Evolutionary conservation across 208 protist genomes (phyloP).

Genomic region (Leishmania mexicana): DNA sequence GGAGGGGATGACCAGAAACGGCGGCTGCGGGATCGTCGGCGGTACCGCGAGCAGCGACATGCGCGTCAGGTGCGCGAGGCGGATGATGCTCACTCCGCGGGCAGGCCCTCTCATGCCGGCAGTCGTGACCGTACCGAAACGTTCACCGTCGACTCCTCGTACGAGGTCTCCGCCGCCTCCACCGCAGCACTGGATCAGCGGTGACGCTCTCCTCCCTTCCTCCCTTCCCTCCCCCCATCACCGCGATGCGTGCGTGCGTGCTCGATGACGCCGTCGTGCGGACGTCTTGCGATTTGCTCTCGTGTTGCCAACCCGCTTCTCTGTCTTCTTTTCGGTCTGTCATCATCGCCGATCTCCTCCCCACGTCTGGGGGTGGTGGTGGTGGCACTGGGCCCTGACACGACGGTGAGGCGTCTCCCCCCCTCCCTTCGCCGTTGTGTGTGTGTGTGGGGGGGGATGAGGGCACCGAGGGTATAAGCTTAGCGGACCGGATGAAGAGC

Average conservation of each 20-base stretch:
- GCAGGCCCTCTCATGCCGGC: background rate
- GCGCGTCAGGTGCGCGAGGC: background rate
- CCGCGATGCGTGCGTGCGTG: no score
- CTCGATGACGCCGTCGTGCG: background rate
- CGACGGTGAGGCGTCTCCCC: no score
- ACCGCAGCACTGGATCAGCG: slow-evolving; percentile 12
- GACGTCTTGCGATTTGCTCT: background rate
- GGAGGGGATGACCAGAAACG: background rate
- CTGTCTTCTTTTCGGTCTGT: background rate
- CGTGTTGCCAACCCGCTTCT: no score
- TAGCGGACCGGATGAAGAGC: background rate
- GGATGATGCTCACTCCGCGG: background rate
- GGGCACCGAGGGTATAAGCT: background rate
- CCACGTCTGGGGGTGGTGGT: no score
- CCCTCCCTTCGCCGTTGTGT: no score
- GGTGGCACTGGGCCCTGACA: no score
- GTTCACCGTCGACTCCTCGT: slow-evolving; percentile 3
- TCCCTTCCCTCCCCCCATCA: background rate
- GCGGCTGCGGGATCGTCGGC: background rate
- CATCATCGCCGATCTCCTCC: no score
- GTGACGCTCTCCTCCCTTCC: background rate
- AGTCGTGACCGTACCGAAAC: background rate
- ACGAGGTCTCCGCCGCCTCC: slow-evolving; percentile 12
- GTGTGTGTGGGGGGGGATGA: no score
- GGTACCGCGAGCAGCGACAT: background rate